Evolutionary conservation across 495 filamentous ascomycete genomes (phyloP).

Genomic region (Neurospora sp.): DNA sequence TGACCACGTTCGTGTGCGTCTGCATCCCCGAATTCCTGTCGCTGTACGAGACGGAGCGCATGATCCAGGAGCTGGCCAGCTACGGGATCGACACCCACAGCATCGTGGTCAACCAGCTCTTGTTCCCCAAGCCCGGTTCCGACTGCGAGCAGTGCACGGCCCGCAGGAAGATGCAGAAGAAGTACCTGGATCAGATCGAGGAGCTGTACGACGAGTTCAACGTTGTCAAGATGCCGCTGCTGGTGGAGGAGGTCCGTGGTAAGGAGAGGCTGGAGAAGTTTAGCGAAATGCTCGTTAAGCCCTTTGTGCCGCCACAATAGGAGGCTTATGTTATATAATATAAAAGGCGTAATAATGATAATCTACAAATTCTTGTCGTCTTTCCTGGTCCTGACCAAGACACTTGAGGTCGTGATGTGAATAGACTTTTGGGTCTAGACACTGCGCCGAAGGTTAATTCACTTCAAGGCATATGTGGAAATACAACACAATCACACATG

Average conservation of each 20-base stretch:
- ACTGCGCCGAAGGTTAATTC: not conserved
- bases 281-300: slow-evolving; percentile 83
- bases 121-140: slow-evolving; percentile 82
- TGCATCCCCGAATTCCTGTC: slow-evolving; percentile 97
- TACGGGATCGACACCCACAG: slow-evolving; percentile 94
- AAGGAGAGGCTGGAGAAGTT: slow-evolving; percentile 91
- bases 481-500: not conserved
- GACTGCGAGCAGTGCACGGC: slow-evolving; percentile 94
- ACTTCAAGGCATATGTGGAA: not conserved
- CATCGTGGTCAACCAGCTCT: slow-evolving; percentile 95
- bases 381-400: not conserved
- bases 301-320: slow-evolving; percentile 64
- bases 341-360: not conserved
- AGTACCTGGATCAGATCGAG: slow-evolving; percentile 97
- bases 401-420: not conserved
- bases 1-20: slow-evolving; percentile 97
- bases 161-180: slow-evolving; percentile 96
- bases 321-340: not conserved
- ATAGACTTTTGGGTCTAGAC: not conserved
- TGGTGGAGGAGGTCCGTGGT: slow-evolving; percentile 91
- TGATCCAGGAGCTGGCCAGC: slow-evolving; percentile 94
- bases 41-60: slow-evolving; percentile 96
- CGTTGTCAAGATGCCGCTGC: slow-evolving; percentile 91
- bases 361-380: not conserved
- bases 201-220: slow-evolving; percentile 99